Conservation (phyloP, 257 asterid genomes). For the Schizonepeta tenuifolia region DNA sequence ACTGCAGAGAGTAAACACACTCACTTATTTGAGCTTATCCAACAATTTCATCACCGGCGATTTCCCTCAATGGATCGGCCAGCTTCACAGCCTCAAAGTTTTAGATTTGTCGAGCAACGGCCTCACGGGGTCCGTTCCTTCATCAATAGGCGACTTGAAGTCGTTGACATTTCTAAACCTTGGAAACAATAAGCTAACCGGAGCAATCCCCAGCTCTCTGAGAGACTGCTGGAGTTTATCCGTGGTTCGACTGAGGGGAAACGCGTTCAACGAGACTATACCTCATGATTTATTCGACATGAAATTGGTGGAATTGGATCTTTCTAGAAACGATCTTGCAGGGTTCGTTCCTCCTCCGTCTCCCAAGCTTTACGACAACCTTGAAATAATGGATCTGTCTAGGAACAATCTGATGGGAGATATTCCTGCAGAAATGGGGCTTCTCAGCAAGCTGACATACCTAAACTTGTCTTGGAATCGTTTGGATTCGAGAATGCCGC, state of each 20-base stretch:
- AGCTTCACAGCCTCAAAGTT: constrained; percentile 50
- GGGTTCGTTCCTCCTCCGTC: constrained; percentile 72
- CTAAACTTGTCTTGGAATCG: constrained; percentile 83
- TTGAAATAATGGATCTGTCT: constrained; percentile 72
- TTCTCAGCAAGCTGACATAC: constrained; percentile 64
- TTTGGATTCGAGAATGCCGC: constrained; percentile 73
- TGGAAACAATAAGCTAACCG: constrained; percentile 52
- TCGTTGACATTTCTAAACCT: constrained; percentile 48
- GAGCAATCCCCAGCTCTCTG: constrained; percentile 63
- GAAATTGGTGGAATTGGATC: constrained; percentile 71
- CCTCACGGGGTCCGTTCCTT: constrained; percentile 60
- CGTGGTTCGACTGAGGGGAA: constrained; percentile 56
- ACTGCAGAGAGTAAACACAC: constrained; percentile 49
- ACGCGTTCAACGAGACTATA: constrained; percentile 58
- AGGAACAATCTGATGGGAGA: constrained; percentile 64
- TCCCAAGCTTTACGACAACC: constrained; percentile 57
- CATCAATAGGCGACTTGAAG: constrained; percentile 56
- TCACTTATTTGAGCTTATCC: constrained; percentile 48
- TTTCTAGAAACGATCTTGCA: constrained; percentile 65
- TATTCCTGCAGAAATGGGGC: constrained; percentile 81
- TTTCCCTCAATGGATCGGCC: constrained; percentile 75
- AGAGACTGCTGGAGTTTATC: constrained; percentile 46
- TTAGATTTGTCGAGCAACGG: constrained; percentile 65
- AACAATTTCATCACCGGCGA: constrained; percentile 62
- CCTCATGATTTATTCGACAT: constrained; percentile 64